These are phyloP conservation scores for Tetradesmus obliquus DNA, from an alignment of 139 green algal species.

Conservation along the genomic window DNA sequence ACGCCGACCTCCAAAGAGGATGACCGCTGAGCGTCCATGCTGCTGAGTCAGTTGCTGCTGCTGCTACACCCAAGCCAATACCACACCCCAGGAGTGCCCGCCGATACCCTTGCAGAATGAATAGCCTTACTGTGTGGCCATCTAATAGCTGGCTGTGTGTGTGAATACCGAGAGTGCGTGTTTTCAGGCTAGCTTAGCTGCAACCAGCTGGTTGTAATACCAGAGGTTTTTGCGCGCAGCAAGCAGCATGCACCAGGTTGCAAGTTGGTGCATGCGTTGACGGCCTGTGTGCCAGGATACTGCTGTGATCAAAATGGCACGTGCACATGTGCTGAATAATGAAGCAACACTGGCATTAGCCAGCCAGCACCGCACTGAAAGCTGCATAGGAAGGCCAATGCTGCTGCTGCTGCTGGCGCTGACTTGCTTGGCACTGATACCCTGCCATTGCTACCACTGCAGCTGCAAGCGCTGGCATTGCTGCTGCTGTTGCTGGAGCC, in stretches of 20 bases:
- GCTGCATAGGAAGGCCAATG: not conserved
- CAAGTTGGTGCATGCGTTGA: conserved; percentile 1
- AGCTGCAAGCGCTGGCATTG: not conserved
- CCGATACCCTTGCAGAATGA: no score
- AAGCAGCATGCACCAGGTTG: conserved; percentile 1
- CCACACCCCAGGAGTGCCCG: no score
- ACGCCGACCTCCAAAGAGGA: not conserved
- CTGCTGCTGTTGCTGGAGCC: not conserved
- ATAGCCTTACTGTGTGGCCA: no score
- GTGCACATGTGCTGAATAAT: not conserved
- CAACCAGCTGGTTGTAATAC: not conserved
- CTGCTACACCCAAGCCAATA: not conserved
- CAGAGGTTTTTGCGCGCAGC: not conserved
- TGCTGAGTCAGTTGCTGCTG: not conserved
- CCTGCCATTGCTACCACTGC: not conserved
- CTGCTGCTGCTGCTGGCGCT: not conserved
- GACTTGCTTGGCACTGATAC: not conserved
- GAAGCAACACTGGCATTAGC: not conserved
- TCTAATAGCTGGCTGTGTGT: not conserved
- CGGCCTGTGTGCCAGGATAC: not conserved
- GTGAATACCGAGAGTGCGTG: not conserved
- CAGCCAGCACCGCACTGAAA: not conserved
- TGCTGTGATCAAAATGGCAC: not conserved
- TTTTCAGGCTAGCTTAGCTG: not conserved
- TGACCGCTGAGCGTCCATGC: not conserved